Evolutionary conservation across 805 yeast species (phyloP), one percentile per base, ranked within the genome.

Genomic region (Metschnikowia peoriensis): DNA sequence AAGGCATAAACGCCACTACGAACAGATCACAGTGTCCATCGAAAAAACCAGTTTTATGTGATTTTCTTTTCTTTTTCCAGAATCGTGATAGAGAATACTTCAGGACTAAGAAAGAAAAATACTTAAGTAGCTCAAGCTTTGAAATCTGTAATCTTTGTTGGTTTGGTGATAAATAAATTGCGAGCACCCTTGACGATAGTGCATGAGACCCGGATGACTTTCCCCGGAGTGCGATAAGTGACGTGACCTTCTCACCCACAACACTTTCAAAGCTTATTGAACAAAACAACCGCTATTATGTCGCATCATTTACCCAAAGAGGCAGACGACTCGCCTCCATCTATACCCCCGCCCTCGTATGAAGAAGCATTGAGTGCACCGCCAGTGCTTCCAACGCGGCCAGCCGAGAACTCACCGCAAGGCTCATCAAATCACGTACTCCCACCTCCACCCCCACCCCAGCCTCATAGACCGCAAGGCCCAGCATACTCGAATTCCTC

Each of bases 311-410:
- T 35, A 7, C 42, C 41, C 9, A 41, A 44, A 16, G 45, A 49
- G 10, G 52, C 34, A 2, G 27, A 41, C 29, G 52, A 49, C 22
- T 4, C 15, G 22, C 48, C 44, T 15, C 52, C 48, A n/a, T 39
- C 48, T 6, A 49, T 47, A 1, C 59, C 61, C 3, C 63, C 63
- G 6, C 85, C 85, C 7, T 66, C 78, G 9, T 80, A 80, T 55
- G 72, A 73, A 8, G 83, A 80, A 40, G 81, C 76, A 1, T 46
- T 75, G n/a, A 57, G 58, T 12, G 53, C 58, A 41, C 60, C 61
- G 15, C 55, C 53, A 27, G 53, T 49, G 45, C 49, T 41, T 56
- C 65, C 53, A 50, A 59, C 38, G 59, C 63, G 39, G 51, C 62
- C 47, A 15, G 46, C 50, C 52, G 29, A 28, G 46, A n/a, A 46